A percentile compares a stretch with the other conserved stretches of the same genome.
phyloP scores from a whole-genome alignment of 305 asterid genomes.

The Fraxinus floribunda region DNA sequence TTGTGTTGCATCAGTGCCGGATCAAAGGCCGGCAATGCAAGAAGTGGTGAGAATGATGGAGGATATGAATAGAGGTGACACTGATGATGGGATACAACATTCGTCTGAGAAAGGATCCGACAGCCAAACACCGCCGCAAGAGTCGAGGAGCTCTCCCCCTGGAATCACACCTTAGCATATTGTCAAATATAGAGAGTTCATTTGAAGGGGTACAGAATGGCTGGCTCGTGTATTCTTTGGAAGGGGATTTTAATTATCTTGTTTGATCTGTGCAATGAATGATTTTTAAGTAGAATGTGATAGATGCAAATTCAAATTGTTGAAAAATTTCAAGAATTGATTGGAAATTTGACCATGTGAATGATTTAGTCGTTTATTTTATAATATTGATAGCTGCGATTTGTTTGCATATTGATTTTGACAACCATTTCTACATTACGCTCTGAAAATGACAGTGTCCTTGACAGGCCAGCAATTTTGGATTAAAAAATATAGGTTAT shows the following conservation, averaged over 20 bases:
- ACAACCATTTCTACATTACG: not conserved
- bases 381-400: not conserved
- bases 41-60: constrained; percentile 86
- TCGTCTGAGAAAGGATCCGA: constrained; percentile 87
- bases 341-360: constrained; percentile 28
- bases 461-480: not conserved
- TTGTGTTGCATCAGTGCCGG: constrained; percentile 79
- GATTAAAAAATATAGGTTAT: not conserved
- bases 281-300: constrained; percentile 30
- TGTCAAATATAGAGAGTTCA: constrained; percentile 5
- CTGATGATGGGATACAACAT: constrained; percentile 69
- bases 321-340: constrained; percentile 30
- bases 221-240: constrained; percentile 35
- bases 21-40: constrained; percentile 76
- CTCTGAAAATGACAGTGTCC: not conserved
- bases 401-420: not conserved
- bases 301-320: constrained; percentile 31
- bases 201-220: constrained; percentile 23
- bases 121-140: constrained; percentile 75
- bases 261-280: constrained; percentile 39
- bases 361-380: constrained; percentile 11
- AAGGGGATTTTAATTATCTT: constrained; percentile 29
- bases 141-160: constrained; percentile 62
- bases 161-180: constrained; percentile 53
- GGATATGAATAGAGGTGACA: constrained; percentile 74